Evolutionary conservation across 1,284 basidiomycete genomes (phyloP), one percentile per base, ranked within the genome.

Genomic region (Pseudozyma tsukubaensis): DNA sequence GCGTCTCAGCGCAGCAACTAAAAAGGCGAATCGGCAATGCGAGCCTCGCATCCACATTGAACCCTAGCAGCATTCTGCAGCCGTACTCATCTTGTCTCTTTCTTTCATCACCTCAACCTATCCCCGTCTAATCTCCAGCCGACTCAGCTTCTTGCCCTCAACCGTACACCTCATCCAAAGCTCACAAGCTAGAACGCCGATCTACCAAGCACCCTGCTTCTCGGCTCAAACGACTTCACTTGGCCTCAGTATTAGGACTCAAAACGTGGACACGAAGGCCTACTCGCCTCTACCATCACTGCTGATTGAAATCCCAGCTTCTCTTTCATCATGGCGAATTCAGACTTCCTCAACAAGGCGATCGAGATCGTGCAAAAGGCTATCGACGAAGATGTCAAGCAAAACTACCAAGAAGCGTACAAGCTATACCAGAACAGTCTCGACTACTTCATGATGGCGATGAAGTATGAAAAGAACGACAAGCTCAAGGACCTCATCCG

Each of bases 361-460:
- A 94, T 98, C 82, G 92, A 94, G 82, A 90, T 97, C 72, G 94
- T 98, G 47, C 93, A 96, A 86, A 90, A 90, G 78, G 96, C 96
- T 57, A 97, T 98, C 85, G 94, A 97, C 77, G 92, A 94, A 79
- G 96, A 99, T 87, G 89, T 89, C 76, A 94, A 94, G 85, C 92
- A 93, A 86, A 94, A 97, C 86, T 99, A 97, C 86, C 87, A 89
- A 47, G 94, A 96, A 83, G 94, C 95, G 18, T 96, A 94, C 89
- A 95, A 93, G 87, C 90, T 91, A 77, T 86, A 83, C 60, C 92
- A 93, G 87, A 97, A 98, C 88, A 89, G 94, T 4, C 89, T 99
- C 64, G 96, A 99, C 85, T 99, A 97, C 86, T 99, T 99, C 85
- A 94, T 98, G 92, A 92, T 98, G 86, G 89, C 89, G 6, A 88